Evolutionary conservation across 2,329 filamentous ascomycete genomes (phyloP), one percentile per base, ranked within the genome.

Genomic region (Nothopassalora personata): DNA sequence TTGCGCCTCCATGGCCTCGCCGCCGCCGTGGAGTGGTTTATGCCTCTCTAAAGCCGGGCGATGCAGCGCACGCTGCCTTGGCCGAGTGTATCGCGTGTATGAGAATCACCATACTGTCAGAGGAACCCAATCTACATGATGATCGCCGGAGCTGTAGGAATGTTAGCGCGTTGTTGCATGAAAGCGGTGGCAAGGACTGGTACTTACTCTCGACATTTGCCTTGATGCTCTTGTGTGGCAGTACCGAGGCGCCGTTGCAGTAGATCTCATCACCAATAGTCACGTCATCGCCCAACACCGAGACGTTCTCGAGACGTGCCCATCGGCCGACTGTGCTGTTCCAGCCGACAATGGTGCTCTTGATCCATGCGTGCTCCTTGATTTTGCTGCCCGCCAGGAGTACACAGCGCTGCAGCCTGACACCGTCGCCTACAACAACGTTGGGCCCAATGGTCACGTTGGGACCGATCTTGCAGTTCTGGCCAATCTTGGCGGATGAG

Each of bases 141-240:
- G 53, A 66, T 66, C 58, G 64, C 60, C 49, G 64, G 64, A 57
- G 64, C 64, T 66, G 54, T 30, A 19, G 18, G 13, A 33, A 52
- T 56, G 59, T 62, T 54, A 61, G 60, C 36, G 59, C 30, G 45
- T 36, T 19, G 28, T 56, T 45, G 28, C 34, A 11, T 23, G 51
- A 34, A 43, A 13, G 39, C 48, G 36, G 27, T 51, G 36, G 54
- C 27, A 27, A 18, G 27, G 13, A 19, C 11, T 7, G 30, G 18
- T 56, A 74, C 81, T 77, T 75, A 85, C 83, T 84, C 76, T 99
- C 94, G 70, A 99, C 90, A 76, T 99, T 99, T 71, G 88, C 85
- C 84, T 97, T 97, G 83, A 99, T 97, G 75, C 88, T 94, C 88
- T 99, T 99, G 81, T 99, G 93, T 6, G 93, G 93, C 65, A 99